Evolutionary conservation across 176 grass and related monocot genomes (phyloP), one percentile per base, ranked within the genome.

Genomic region (Avena insularis): DNA sequence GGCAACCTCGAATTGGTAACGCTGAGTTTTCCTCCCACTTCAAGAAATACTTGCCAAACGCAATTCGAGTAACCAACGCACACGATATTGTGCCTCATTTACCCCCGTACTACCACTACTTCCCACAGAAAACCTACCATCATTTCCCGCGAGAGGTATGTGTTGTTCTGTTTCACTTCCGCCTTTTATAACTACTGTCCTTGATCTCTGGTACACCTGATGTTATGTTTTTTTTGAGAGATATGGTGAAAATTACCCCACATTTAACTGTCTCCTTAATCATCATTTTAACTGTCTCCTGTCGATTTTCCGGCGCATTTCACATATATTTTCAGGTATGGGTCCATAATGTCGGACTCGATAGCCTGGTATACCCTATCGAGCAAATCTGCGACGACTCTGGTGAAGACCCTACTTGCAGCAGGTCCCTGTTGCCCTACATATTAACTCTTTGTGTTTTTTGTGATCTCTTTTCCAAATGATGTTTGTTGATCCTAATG

Each of bases 1-100:
- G 91, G 12, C 91, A 93, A 84, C 91, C 93, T 87, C 93, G 93
- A 46, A 89, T 95, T 87, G 93, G 91, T 35, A 95, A 95, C 29
- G 73, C 80, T 85, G 87, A 83, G 2, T 95, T 95, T 82, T 81
- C 86, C 68, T 89, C 89, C 46, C 72, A 92, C 84, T 95, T 93
- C 35, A 87, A 56, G 25, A 65, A 55, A 25, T 58, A 83, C 61
- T 74, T 93, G 75, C 91, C 89, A n/a, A 78, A 89, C 79, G 69
- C 91, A 40, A 86, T 95, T 71, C 89, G 91, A 87, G 21, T 93
- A 16, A 88, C 85, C 79, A 89, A 91, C 60, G 76, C 50, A 23
- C 90, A 92, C 2, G 93, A 95, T 90, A 93, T 93, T 84, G 93
- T 95, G 62, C 71, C 93, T 35, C 93, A 95, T 91, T 88, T 95